Base-by-base conservation (phyloP, 2,329 filamentous ascomycete genomes). In the Gnomoniopsis smithogilvyi region DNA sequence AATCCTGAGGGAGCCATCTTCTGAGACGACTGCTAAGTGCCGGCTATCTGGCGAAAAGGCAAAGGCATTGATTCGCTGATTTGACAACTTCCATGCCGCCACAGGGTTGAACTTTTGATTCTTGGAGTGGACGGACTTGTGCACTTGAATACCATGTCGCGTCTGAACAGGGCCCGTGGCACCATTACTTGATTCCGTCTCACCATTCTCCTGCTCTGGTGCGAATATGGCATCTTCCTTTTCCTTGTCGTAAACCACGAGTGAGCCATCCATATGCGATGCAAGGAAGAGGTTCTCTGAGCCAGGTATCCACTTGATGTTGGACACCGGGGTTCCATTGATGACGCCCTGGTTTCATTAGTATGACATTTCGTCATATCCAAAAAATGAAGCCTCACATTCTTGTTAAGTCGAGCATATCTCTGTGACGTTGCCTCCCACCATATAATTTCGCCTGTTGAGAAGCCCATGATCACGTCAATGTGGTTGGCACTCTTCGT, bases 221-320 rank as follows among this genome's bases (percentile, higher is more conserved):
- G 85, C 80, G 67, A 96, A 95, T 1, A 86, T 80, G 0, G 88
- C 87, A 70, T 97, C 93, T 64, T 97, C 93, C 71, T 95, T 96
- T 69, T 97, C 93, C 74, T 98, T 99, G 74, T 99, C 95, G 67
- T 98, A 99, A 1, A 98, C 92, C 2, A 99, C 84, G 48, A 99
- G 74, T 2, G 89, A 89, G 1, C 95, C 95, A 68, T 99, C 93
- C 80, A 92, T 90, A 71, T 98, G 93, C 12, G 92, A 89, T 12
- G 93, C 93, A 49, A 99, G 79, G 69, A 99, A 98, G 15, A 96
- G 78, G 64, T 91, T 96, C 69, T 99, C 95, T 7, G 94, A 96
- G 30, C 92, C 91, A 0, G 95, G 95, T 57, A 99, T 86, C 95
- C 95, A 99, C 69, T 85, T 85, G 64, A 99, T 96, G 62, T 94